A percentile compares a stretch with the other conserved stretches of the same genome.
Conservation (phyloP, 768 basidiomycete genomes). For the Lepiota brunneoincarnata region DNA sequence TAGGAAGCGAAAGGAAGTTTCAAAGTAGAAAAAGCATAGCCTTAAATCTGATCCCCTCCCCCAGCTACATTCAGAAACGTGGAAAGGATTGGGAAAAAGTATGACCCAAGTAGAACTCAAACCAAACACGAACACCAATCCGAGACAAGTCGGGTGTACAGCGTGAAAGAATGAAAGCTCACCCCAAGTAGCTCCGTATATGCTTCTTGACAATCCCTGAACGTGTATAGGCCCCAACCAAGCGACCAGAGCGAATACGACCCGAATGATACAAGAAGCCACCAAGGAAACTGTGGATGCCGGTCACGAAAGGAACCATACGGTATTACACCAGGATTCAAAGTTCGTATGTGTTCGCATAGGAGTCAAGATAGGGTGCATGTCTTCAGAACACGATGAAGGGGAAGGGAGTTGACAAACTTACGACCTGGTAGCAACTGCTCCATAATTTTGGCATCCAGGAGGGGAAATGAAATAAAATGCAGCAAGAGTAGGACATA, state of each 20-base stretch:
- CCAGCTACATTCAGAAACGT: background rate
- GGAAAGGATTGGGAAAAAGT: slow-evolving; percentile 1
- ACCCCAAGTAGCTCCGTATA: slow-evolving; percentile 67
- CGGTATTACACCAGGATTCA: background rate
- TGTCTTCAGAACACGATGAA: background rate
- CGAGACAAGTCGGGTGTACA: slow-evolving; percentile 1
- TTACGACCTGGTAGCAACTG: slow-evolving; percentile 60
- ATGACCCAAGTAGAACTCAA: background rate
- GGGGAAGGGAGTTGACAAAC: slow-evolving; percentile 20
- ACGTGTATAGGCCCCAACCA: slow-evolving; percentile 71
- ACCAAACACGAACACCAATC: slow-evolving; percentile 3
- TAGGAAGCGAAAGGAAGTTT: background rate
- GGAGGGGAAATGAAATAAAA: slow-evolving; percentile 51
- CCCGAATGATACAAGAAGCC: slow-evolving; percentile 77
- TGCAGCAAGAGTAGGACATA: slow-evolving; percentile 61
- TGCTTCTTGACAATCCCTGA: slow-evolving; percentile 78
- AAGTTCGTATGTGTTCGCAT: background rate
- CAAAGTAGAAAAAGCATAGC: background rate
- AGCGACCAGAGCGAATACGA: slow-evolving; percentile 77
- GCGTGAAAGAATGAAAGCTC: slow-evolving; percentile 22
- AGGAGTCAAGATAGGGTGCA: background rate
- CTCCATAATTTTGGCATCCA: slow-evolving; percentile 42
- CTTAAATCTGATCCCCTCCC: background rate
- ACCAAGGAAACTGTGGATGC: slow-evolving; percentile 69
- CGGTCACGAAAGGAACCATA: background rate